A percentile compares a stretch with the other conserved stretches of the same genome.
These are phyloP conservation scores for Lentinula lateritia DNA, from an alignment of 768 basidiomycete species.

Conservation along the genomic window DNA sequence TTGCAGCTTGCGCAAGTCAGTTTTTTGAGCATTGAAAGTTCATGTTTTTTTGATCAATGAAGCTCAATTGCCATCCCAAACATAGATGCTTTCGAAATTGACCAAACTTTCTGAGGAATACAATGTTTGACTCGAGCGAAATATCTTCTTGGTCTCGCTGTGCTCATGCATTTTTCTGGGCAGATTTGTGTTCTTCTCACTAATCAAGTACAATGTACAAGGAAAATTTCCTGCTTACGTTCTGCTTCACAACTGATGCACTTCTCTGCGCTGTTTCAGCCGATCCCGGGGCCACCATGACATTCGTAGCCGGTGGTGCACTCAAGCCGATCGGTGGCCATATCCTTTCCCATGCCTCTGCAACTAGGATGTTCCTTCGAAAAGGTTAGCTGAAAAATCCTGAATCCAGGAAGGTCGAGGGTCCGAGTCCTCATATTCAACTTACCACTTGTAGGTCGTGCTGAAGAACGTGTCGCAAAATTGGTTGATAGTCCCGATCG, in stretches of 20 bases:
- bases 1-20: conserved; percentile 75
- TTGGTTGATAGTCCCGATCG: conserved; percentile 86
- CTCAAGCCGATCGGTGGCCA: conserved; percentile 81
- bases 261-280: conserved; percentile 35
- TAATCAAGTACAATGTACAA: conserved; percentile 85
- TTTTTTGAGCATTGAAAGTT: not conserved
- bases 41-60: not conserved
- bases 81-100: conserved; percentile 84
- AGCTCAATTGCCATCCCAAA: not conserved
- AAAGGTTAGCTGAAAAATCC: conserved; percentile 49
- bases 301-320: conserved; percentile 90
- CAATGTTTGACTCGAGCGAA: conserved; percentile 46
- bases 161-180: conserved; percentile 9
- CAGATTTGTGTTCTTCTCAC: conserved; percentile 85
- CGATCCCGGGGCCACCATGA: conserved; percentile 93
- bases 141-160: conserved; percentile 6
- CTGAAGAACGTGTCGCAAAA: conserved; percentile 88
- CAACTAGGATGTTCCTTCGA: conserved; percentile 80
- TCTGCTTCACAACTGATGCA: not conserved
- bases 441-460: conserved; percentile 54
- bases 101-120: conserved; percentile 91
- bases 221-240: not conserved
- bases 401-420: not conserved
- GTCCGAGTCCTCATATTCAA: not conserved
- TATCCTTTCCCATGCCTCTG: conserved; percentile 85